Conservation (phyloP, 148 eudicot species). For the Chenopodium quinoa region DNA sequence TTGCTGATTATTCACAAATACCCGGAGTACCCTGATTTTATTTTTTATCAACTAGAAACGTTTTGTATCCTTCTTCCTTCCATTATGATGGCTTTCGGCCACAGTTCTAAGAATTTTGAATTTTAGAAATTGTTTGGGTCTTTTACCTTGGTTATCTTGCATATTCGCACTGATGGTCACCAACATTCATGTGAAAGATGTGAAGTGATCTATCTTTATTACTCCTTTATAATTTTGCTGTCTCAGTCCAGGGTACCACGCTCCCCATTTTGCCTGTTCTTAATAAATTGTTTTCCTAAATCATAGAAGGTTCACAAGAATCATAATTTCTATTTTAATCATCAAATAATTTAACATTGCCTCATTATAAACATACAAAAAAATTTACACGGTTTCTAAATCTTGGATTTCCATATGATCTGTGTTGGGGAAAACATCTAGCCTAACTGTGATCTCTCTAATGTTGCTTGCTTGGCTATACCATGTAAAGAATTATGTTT, state of each 20-base stretch:
- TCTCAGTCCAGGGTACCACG: neutral
- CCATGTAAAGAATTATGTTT: neutral
- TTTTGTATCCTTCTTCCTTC: neutral
- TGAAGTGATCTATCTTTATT: neutral
- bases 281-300: neutral
- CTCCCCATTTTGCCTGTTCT: neutral
- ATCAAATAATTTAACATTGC: neutral
- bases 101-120: neutral
- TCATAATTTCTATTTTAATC: neutral
- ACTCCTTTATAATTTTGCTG: neutral
- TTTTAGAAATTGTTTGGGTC: neutral
- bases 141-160: neutral
- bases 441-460: neutral
- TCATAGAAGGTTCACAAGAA: neutral
- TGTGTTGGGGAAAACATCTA: neutral
- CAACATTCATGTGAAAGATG: neutral
- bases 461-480: neutral
- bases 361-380: neutral
- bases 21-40: neutral
- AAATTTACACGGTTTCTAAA: neutral
- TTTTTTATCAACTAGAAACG: neutral
- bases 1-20: neutral
- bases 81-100: neutral
- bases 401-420: no score
- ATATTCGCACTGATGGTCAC: conserved; percentile 5